Conservation (phyloP, 192 early-diverging fungal species). For the Coemansia sp. region DNA sequence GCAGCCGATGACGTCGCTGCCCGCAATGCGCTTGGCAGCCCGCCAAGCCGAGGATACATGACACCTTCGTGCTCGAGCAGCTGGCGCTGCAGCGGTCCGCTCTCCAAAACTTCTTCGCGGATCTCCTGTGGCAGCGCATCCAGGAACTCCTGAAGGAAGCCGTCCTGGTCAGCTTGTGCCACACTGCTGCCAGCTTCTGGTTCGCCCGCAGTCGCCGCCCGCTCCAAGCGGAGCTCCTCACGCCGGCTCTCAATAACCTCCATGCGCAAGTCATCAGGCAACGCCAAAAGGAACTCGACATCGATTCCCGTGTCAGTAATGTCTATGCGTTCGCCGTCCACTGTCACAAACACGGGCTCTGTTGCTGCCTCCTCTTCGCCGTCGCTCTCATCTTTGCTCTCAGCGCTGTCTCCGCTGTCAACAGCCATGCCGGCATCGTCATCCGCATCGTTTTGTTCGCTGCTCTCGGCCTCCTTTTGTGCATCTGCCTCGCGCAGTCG, state of each 20-base stretch:
- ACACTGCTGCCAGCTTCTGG: not conserved
- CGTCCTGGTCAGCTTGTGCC: constrained; percentile 26
- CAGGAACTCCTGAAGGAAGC: constrained; percentile 82
- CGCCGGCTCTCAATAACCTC: constrained; percentile 89
- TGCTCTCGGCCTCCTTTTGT: not conserved
- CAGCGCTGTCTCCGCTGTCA: constrained; percentile 3
- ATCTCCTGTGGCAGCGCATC: constrained; percentile 89
- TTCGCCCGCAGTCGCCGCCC: constrained; percentile 11
- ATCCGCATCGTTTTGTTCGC: not conserved
- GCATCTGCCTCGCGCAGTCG: constrained; percentile 21
- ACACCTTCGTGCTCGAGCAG: constrained; percentile 59
- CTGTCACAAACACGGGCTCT: constrained; percentile 58
- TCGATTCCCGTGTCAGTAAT: constrained; percentile 96
- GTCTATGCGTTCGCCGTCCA: constrained; percentile 81
- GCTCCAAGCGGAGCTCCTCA: constrained; percentile 53
- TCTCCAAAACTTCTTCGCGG: constrained; percentile 78
- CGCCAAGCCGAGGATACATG: constrained; percentile 32
- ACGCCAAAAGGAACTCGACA: constrained; percentile 85
- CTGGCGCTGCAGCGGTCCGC: constrained; percentile 70
- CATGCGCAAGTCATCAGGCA: constrained; percentile 90
- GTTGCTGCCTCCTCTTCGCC: constrained; percentile 2
- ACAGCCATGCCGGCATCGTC: constrained; percentile 6
- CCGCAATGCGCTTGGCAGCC: not conserved
- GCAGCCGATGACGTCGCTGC: not conserved
- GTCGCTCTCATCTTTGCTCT: not conserved